Evolutionary conservation across 495 filamentous ascomycete species (phyloP).

Genomic region (Penicillium flavigenum): DNA sequence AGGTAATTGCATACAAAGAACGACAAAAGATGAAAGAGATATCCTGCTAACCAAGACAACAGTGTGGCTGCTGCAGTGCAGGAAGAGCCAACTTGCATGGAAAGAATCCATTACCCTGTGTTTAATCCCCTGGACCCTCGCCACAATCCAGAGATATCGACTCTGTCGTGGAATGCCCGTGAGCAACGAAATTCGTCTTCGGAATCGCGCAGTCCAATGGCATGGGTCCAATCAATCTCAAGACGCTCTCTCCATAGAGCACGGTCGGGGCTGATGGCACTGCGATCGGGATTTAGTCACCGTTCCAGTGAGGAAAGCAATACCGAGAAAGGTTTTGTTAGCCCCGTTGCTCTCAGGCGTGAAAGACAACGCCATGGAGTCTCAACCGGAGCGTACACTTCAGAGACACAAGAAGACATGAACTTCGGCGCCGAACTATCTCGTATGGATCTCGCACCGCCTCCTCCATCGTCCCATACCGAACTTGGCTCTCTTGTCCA

Average conservation of each 20-base stretch:
- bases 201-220: conserved; percentile 17
- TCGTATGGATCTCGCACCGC: conserved; percentile 22
- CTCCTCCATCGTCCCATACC: conserved; percentile 3
- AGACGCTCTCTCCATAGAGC: conserved; percentile 36
- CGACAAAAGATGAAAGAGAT: background rate
- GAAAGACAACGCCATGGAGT: background rate
- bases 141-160: conserved; percentile 30
- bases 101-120: conserved; percentile 39
- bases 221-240: conserved; percentile 33
- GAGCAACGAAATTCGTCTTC: conserved; percentile 15
- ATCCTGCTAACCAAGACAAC: background rate
- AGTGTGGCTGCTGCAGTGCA: conserved; percentile 11
- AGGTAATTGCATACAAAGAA: conserved; percentile 20
- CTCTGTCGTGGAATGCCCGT: conserved; percentile 10
- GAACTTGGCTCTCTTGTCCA: background rate
- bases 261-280: conserved; percentile 33
- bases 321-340: background rate
- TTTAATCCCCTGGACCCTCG: conserved; percentile 38
- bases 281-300: conserved; percentile 30
- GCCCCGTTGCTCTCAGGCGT: background rate
- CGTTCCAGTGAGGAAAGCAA: conserved; percentile 15
- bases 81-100: conserved; percentile 27
- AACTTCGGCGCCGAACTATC: conserved; percentile 35
- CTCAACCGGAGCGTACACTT: conserved; percentile 16
- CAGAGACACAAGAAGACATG: conserved; percentile 36